phyloP scores from a whole-genome alignment of 352 stramenopile genomes.

The Pythium sukuiense region DNA sequence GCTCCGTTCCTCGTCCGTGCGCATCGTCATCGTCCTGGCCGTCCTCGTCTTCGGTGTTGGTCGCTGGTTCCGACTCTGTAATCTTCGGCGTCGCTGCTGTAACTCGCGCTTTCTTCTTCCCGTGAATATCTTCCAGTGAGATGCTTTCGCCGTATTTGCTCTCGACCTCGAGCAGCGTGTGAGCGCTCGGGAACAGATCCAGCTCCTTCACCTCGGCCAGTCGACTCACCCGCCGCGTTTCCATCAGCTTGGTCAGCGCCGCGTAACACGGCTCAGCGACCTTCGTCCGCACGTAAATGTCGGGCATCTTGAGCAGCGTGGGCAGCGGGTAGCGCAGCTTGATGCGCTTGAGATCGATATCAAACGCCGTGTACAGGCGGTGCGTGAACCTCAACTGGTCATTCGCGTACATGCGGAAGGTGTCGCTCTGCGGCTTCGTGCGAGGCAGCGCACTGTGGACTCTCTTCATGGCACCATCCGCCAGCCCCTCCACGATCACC shows the following conservation, averaged over 20 bases:
- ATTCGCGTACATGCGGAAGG: conserved; percentile 74
- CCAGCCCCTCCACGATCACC: conserved; percentile 85
- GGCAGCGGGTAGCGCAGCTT: conserved; percentile 84
- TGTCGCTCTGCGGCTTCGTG: conserved; percentile 17
- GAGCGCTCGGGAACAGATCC: conserved; percentile 72
- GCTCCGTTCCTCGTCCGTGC: background rate
- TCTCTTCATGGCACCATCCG: conserved; percentile 46
- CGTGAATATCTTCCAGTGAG: conserved; percentile 86
- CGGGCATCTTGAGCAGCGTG: conserved; percentile 60
- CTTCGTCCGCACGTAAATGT: conserved; percentile 91
- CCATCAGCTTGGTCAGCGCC: conserved; percentile 64
- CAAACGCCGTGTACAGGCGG: conserved; percentile 85
- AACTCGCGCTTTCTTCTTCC: conserved; percentile 18
- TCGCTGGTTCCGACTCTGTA: background rate
- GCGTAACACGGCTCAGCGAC: conserved; percentile 81
- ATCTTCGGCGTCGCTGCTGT: background rate
- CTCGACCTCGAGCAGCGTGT: conserved; percentile 86
- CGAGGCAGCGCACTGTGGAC: conserved; percentile 47
- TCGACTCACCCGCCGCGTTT: conserved; percentile 56
- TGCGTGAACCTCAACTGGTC: conserved; percentile 66
- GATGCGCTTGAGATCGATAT: conserved; percentile 89
- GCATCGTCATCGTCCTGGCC: background rate
- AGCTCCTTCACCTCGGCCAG: conserved; percentile 61
- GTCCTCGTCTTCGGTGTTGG: conserved; percentile 7
- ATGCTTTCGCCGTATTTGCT: conserved; percentile 93